Percentiles rank a stretch among this genome's conserved stretches.
Evolutionary conservation across 306 rosid genomes (phyloP).

Genomic region (Carpinus fangiana): DNA sequence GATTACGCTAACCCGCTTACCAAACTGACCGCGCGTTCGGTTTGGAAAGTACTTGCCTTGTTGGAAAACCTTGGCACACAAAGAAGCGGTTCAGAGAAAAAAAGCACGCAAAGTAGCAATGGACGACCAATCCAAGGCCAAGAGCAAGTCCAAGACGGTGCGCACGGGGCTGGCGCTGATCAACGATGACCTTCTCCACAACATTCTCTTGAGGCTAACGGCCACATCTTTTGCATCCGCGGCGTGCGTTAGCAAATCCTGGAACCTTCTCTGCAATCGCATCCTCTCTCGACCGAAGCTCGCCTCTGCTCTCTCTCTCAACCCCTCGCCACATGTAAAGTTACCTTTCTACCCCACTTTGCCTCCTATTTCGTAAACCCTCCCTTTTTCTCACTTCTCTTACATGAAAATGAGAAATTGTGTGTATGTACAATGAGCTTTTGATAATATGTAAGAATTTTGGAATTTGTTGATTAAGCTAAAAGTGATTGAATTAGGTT

Average conservation of each 20-base stretch:
- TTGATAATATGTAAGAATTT: neutral
- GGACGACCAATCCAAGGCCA: neutral
- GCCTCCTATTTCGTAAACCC: neutral
- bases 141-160: neutral
- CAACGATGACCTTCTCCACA: conserved; percentile 32
- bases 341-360: neutral
- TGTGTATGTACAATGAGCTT: too few relatives aligned
- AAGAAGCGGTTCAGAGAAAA: neutral
- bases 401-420: too few relatives aligned
- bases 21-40: neutral
- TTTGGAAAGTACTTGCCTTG: too few relatives aligned
- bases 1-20: neutral
- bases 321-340: conserved; percentile 46
- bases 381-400: neutral
- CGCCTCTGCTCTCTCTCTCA: conserved; percentile 69
- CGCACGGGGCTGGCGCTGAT: neutral
- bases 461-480: neutral
- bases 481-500: neutral
- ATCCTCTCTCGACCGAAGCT: conserved; percentile 65
- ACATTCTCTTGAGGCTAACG: conserved; percentile 41
- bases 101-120: neutral
- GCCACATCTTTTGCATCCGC: conserved; percentile 67
- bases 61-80: neutral
- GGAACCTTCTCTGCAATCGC: conserved; percentile 52
- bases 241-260: conserved; percentile 59